Percentiles rank a stretch among this genome's conserved stretches.
phyloP scores from a whole-genome alignment of 2,329 filamentous ascomycete species.

The Sporothrix schenckii region DNA sequence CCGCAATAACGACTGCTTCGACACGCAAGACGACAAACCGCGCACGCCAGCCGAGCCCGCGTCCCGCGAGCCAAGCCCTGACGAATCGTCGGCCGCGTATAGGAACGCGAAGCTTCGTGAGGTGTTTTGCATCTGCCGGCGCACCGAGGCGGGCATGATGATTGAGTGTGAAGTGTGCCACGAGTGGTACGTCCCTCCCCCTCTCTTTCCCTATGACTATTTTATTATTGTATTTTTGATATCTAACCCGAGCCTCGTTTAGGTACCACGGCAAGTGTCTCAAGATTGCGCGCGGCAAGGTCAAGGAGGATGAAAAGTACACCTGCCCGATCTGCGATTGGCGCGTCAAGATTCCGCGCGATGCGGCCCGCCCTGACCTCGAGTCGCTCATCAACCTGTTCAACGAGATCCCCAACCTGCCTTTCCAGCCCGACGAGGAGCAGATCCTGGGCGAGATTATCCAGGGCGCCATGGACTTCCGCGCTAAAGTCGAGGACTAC shows the following conservation, averaged over 20 bases:
- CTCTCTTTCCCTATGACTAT: not conserved
- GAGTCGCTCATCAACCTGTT: constrained; percentile 85
- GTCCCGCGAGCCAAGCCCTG: constrained; percentile 73
- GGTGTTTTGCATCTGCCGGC: constrained; percentile 96
- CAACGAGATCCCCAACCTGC: constrained; percentile 76
- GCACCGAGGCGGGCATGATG: constrained; percentile 96
- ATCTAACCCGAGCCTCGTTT: constrained; percentile 41
- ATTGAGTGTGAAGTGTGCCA: constrained; percentile 98
- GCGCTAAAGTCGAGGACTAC: constrained; percentile 76
- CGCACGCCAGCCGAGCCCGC: constrained; percentile 88
- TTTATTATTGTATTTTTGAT: not conserved
- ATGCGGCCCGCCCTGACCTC: constrained; percentile 91
- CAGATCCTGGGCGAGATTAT: constrained; percentile 84
- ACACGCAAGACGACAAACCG: constrained; percentile 80
- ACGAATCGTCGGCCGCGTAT: constrained; percentile 57
- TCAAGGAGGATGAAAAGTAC: constrained; percentile 98
- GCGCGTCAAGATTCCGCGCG: constrained; percentile 93
- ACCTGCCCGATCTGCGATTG: constrained; percentile 98
- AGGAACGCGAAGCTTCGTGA: constrained; percentile 68
- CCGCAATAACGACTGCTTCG: constrained; percentile 88
- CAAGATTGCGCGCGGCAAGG: constrained; percentile 95
- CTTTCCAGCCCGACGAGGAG: constrained; percentile 96
- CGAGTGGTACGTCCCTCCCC: constrained; percentile 65
- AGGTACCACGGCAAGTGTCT: constrained; percentile 92
- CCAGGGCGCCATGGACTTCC: constrained; percentile 79